phyloP scores from a whole-genome alignment of 1,284 basidiomycete genomes.

The Chondrostereum purpureum region DNA sequence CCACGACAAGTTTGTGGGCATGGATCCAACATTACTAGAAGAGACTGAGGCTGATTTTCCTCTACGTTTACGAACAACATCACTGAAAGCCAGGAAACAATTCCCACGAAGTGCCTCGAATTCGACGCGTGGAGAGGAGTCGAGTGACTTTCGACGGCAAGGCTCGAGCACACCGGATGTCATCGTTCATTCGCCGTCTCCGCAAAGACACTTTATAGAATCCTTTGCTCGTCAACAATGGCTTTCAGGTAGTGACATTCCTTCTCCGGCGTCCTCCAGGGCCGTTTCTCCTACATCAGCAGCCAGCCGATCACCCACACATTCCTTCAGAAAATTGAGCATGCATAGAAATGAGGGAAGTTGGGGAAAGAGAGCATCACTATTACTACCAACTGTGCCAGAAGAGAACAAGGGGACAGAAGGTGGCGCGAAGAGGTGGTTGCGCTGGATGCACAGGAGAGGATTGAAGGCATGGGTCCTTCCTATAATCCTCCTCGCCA shows the following conservation, averaged over 20 bases:
- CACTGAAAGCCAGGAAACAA: not conserved
- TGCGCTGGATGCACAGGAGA: slow-evolving; percentile 71
- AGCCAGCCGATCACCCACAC: not conserved
- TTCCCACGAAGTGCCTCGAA: not conserved
- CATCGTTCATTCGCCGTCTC: not conserved
- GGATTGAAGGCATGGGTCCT: slow-evolving; percentile 54
- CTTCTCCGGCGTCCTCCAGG: slow-evolving; percentile 1
- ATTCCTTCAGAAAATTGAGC: not conserved
- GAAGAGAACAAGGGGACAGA: slow-evolving; percentile 8
- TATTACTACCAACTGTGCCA: not conserved
- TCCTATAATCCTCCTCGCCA: slow-evolving; percentile 43
- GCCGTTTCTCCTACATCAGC: slow-evolving; percentile 1
- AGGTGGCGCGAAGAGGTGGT: slow-evolving; percentile 52
- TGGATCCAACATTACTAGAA: too few relatives aligned
- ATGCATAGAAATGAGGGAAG: not conserved
- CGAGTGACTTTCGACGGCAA: not conserved
- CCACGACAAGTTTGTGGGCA: too few relatives aligned
- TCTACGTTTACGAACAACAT: too few relatives aligned
- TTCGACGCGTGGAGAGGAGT: not conserved
- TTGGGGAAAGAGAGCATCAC: not conserved
- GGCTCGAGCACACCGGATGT: not conserved
- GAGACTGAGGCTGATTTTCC: too few relatives aligned
- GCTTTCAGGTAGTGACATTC: not conserved
- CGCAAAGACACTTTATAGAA: not conserved
- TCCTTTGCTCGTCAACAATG: not conserved